Conservation (phyloP, 2,329 filamentous ascomycete species). For the Fusarium sp. region DNA sequence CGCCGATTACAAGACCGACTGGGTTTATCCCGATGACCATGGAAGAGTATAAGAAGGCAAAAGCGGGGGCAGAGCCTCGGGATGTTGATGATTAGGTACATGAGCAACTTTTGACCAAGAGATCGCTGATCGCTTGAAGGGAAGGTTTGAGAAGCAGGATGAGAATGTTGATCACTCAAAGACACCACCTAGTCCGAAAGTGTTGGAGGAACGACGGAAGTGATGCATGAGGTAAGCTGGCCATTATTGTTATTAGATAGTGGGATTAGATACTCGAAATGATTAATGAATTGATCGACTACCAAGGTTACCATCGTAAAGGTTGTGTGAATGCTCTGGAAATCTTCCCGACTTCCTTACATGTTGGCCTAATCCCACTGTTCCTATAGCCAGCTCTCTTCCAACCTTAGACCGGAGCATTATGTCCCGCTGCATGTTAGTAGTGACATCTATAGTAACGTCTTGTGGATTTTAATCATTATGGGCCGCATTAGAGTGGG, state of each 20-base stretch:
- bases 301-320: no score
- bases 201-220: not conserved
- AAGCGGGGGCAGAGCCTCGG: not conserved
- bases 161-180: conserved; percentile 1
- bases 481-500: no score
- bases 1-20: conserved; percentile 62
- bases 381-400: no score
- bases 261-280: no score
- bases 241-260: not conserved
- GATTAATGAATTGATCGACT: no score
- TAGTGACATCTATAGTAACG: no score
- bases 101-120: not conserved
- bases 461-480: no score
- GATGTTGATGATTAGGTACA: conserved; percentile 13
- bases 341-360: no score
- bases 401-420: no score
- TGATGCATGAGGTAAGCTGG: not conserved
- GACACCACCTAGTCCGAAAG: not conserved
- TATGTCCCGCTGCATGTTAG: no score
- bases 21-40: conserved; percentile 6
- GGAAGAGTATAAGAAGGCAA: conserved; percentile 4
- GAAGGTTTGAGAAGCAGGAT: not conserved
- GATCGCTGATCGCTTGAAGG: conserved; percentile 1
- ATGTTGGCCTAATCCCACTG: no score
- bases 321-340: no score